Evolutionary conservation across 768 basidiomycete species (phyloP), one percentile per base, ranked within the genome.

Genomic region (Leccinum aurantiacum): DNA sequence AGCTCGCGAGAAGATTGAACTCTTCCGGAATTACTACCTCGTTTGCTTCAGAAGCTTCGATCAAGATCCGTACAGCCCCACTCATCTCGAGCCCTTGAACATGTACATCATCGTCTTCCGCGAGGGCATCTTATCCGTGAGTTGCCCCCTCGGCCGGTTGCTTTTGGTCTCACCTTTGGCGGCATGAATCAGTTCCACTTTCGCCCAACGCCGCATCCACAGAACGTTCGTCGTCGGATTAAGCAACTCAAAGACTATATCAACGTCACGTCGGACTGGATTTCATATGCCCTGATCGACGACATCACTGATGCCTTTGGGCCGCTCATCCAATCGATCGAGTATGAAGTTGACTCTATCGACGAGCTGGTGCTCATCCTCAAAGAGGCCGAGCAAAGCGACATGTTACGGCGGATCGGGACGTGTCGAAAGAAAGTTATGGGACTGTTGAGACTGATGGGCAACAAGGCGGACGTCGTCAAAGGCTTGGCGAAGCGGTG

Each of bases 31-130:
- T 72, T 99, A 99, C 74, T 98, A 98, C 73, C 86, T 99, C 56
- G 97, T 98, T 62, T 98, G 96, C 81, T 99, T 99, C 81, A 89
- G 97, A 63, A 91, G 93, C 63, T 98, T 99, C 78, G 97, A 99
- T 75, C 97, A 99, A 79, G 97, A 98, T 74, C 90, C 88, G 24
- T 98, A 98, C 78, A 93, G 91, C 68, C 95, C 95, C 17, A 98
- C 95, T 2, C 89, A 98, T 74, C 87, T 99, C 50, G 96, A 99
- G 73, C 97, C 97, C 15, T 80, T 98, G 64, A 99, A 99, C 77
- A 98, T 98, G 96, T 99, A 99, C 76, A 96, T 99, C 66, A 91
- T 98, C 67, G 97, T 99, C 53, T 98, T 99, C 78, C 84, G 96
- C 24, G 97, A 98, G 73, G 97, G 97, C 17, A 98, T 88, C 2